phyloP scores from a whole-genome alignment of 139 green algal genomes.

The Tetradesmus lagerheimii region DNA sequence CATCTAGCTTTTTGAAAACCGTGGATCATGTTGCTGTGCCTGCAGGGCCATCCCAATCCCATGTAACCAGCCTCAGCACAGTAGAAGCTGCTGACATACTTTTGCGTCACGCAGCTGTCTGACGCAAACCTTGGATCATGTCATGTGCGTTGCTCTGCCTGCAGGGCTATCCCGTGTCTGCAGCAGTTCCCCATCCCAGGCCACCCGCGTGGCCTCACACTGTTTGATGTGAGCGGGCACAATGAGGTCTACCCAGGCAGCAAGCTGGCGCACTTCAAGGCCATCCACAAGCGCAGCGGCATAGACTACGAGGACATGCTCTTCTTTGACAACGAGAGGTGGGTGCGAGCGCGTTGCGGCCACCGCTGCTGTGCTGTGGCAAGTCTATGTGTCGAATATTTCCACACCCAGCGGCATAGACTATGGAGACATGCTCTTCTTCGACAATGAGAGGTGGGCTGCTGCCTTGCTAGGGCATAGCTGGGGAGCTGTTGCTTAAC shows the following conservation, averaged over 20 bases:
- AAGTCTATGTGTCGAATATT: too few relatives aligned
- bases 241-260: constrained; percentile 73
- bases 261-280: constrained; percentile 76
- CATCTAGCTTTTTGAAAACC: too few relatives aligned
- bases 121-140: too few relatives aligned
- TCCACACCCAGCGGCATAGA: constrained; percentile 51
- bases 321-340: constrained; percentile 44
- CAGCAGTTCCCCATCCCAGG: constrained; percentile 59
- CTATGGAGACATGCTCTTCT: constrained; percentile 68
- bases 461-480: too few relatives aligned
- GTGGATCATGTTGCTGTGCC: too few relatives aligned
- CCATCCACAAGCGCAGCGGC: constrained; percentile 67
- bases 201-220: constrained; percentile 37
- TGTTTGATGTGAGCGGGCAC: constrained; percentile 42
- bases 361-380: neutral
- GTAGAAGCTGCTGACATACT: too few relatives aligned
- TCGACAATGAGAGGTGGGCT: constrained; percentile 32
- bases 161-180: constrained; percentile 62
- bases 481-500: too few relatives aligned
- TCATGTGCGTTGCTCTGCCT: too few relatives aligned
- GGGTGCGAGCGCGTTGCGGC: neutral
- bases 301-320: constrained; percentile 71
- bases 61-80: too few relatives aligned
- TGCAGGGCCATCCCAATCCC: too few relatives aligned
- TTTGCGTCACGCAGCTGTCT: too few relatives aligned